Conservation (phyloP, 2,329 filamentous ascomycete genomes). For the Penicillium sp. region DNA sequence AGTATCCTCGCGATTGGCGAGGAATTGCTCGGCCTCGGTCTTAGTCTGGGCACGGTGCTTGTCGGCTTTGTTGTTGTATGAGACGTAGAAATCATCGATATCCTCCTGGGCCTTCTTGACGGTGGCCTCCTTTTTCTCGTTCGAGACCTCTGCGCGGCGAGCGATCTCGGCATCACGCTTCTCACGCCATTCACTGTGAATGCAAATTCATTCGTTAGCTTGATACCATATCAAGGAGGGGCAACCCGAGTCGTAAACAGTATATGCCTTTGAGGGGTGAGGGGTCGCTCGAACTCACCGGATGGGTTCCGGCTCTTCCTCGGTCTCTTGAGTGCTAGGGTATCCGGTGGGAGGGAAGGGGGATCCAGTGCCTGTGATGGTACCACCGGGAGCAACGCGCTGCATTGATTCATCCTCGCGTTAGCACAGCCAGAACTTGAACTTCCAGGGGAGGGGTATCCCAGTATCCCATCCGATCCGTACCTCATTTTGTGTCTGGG, state of each 20-base stretch:
- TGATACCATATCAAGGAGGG: neutral
- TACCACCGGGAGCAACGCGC: conserved; percentile 74
- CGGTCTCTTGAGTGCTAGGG: conserved; percentile 60
- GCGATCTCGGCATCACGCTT: conserved; percentile 80
- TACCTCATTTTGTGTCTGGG: conserved; percentile 71
- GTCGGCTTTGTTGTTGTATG: conserved; percentile 98
- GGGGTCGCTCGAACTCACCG: conserved; percentile 48
- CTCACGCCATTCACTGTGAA: conserved; percentile 84
- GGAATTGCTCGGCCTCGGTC: conserved; percentile 90
- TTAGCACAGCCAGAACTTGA: conserved; percentile 18
- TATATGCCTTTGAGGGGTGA: conserved; percentile 12
- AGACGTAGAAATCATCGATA: conserved; percentile 99
- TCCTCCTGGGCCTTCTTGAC: conserved; percentile 88
- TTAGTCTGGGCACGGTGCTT: conserved; percentile 87
- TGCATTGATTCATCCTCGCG: conserved; percentile 37
- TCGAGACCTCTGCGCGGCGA: conserved; percentile 83
- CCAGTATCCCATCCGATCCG: conserved; percentile 18
- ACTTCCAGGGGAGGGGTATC: neutral
- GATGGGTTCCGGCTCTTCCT: conserved; percentile 87
- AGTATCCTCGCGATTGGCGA: conserved; percentile 86
- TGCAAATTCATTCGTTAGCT: conserved; percentile 11
- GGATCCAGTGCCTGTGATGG: conserved; percentile 72
- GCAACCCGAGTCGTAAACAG: neutral
- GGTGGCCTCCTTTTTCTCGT: conserved; percentile 80
- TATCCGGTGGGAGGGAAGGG: conserved; percentile 61